Evolutionary conservation across 2,329 filamentous ascomycete species (phyloP).

Genomic region (Mariannaea sp.): DNA sequence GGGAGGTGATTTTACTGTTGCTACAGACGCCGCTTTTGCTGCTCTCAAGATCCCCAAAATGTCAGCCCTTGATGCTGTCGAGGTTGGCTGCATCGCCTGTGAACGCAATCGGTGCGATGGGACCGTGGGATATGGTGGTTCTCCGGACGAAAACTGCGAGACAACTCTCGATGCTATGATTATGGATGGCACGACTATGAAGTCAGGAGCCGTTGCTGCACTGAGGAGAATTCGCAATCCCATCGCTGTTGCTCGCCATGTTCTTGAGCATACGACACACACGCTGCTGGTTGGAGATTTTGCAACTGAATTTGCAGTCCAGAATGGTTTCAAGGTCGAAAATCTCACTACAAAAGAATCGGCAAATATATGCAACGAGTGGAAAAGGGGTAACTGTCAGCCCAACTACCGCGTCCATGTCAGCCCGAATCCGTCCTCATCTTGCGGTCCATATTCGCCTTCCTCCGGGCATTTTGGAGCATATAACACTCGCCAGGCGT

Average conservation of each 20-base stretch:
- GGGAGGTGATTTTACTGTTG: conserved; percentile 56
- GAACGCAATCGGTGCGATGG: conserved; percentile 59
- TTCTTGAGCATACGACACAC: conserved; percentile 57
- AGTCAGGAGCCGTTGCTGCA: conserved; percentile 57
- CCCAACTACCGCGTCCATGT: conserved; percentile 57
- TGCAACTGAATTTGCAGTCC: conserved; percentile 57
- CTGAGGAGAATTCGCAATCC: conserved; percentile 55
- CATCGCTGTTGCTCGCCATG: conserved; percentile 54
- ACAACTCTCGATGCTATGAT: conserved; percentile 64
- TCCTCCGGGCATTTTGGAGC: conserved; percentile 4
- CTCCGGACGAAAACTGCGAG: conserved; percentile 60
- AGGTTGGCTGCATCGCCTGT: conserved; percentile 57
- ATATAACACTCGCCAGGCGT: conserved; percentile 29
- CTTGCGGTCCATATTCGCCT: conserved; percentile 55
- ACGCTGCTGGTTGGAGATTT: conserved; percentile 57
- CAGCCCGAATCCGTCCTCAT: conserved; percentile 46
- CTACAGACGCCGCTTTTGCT: conserved; percentile 56
- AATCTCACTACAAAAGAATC: conserved; percentile 51
- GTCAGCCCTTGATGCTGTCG: conserved; percentile 56
- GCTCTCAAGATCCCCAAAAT: conserved; percentile 39
- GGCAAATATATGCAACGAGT: conserved; percentile 46
- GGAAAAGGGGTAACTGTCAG: conserved; percentile 51
- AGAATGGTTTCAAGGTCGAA: conserved; percentile 55
- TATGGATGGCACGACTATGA: conserved; percentile 60
- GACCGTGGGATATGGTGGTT: conserved; percentile 60